These are phyloP conservation scores for Myxozyma sirexii DNA, from an alignment of 805 yeast genomes.

Conservation along the genomic window DNA sequence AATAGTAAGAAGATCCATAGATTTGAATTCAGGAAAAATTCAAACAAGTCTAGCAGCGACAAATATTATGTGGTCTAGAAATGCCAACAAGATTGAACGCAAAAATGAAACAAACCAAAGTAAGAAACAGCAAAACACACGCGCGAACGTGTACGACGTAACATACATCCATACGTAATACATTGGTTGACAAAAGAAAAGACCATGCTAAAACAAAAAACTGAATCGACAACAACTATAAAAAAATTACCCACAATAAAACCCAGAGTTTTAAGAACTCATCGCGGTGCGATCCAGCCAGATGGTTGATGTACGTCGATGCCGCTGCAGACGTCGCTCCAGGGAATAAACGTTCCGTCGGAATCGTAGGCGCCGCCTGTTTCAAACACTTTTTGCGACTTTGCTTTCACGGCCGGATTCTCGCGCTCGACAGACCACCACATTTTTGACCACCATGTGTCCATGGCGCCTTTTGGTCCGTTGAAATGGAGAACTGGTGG, in stretches of 20 bases:
- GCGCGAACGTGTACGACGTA: too few species aligned
- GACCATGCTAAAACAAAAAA: too few species aligned
- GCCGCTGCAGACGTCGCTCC: conserved; percentile 25
- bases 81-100: too few species aligned
- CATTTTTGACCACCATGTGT: conserved; percentile 34
- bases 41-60: too few species aligned
- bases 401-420: conserved; percentile 20
- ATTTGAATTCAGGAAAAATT: too few species aligned
- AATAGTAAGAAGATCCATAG: too few species aligned
- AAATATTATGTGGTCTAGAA: too few species aligned
- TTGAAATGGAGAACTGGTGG: conserved; percentile 32
- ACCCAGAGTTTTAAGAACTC: not conserved
- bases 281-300: conserved; percentile 8
- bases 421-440: conserved; percentile 28
- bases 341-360: conserved; percentile 28
- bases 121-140: too few species aligned
- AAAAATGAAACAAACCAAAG: too few species aligned
- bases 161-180: too few species aligned
- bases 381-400: conserved; percentile 18
- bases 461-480: conserved; percentile 34
- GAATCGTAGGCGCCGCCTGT: conserved; percentile 31
- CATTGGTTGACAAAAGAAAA: too few species aligned
- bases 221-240: not conserved
- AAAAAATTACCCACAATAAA: not conserved
- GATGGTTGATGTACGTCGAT: conserved; percentile 26